Evolutionary conservation across 176 grass and related monocot genomes (phyloP).

Genomic region (Aegilops sharonensis): DNA sequence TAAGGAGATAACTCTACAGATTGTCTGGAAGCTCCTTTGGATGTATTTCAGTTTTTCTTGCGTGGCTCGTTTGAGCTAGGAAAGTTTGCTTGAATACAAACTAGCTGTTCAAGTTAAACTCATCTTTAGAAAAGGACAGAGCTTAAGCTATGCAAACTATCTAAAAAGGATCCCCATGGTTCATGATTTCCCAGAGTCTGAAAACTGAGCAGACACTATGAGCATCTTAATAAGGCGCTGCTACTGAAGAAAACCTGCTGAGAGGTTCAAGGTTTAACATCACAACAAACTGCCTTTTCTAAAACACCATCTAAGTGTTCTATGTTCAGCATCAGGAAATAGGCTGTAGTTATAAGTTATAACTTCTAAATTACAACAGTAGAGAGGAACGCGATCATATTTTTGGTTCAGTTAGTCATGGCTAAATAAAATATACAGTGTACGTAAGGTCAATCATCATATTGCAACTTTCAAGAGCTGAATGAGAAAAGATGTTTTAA

Average conservation of each 20-base stretch:
- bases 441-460: not conserved
- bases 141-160: slow-evolving; percentile 5
- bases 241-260: not conserved
- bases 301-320: not conserved
- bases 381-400: not conserved
- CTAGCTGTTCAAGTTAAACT: not conserved
- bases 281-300: not conserved
- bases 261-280: slow-evolving; percentile 13
- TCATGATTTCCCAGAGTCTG: not conserved
- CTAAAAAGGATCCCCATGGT: not conserved
- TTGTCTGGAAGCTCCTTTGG: not conserved
- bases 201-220: not conserved
- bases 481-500: not conserved
- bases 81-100: not conserved
- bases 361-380: not conserved
- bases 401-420: not conserved
- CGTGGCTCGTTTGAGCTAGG: not conserved
- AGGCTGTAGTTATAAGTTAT: not conserved
- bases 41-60: not conserved
- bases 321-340: not conserved
- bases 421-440: not conserved
- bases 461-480: not conserved
- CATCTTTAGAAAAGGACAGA: not conserved
- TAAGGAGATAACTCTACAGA: not conserved
- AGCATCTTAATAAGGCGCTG: not conserved